Percentiles rank a stretch among this genome's conserved stretches.
phyloP scores from a whole-genome alignment of 179 eudicot genomes.

The Dionaea muscipula region DNA sequence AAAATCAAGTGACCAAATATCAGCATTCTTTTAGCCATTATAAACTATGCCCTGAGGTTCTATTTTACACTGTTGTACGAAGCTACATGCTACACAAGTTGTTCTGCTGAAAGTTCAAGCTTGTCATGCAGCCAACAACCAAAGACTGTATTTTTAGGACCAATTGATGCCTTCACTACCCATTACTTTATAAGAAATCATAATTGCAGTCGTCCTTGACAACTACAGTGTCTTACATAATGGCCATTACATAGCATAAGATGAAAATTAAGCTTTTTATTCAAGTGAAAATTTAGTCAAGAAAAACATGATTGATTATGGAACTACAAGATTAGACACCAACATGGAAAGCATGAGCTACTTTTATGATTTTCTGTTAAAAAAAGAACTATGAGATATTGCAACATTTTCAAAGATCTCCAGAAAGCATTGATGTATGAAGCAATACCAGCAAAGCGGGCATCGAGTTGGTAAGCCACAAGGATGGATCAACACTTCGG shows the following conservation, averaged over 20 bases:
- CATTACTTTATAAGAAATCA: too few species aligned
- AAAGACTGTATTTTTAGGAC: too few species aligned
- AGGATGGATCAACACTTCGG: conserved; percentile 93
- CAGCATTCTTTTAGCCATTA: not conserved
- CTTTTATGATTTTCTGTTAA: conserved; percentile 1
- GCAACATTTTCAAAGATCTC: not conserved
- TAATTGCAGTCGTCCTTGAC: too few species aligned
- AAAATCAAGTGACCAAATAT: too few species aligned
- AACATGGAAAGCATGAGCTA: not conserved
- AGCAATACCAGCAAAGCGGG: conserved; percentile 71
- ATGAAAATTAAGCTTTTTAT: not conserved
- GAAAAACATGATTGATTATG: not conserved
- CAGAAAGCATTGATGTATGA: conserved; percentile 1
- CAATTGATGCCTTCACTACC: too few species aligned
- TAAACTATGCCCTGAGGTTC: not conserved
- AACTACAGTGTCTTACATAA: too few species aligned
- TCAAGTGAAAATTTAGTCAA: not conserved
- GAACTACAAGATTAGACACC: not conserved
- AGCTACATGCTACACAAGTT: not conserved
- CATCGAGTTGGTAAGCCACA: conserved; percentile 95
- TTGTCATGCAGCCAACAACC: too few species aligned
- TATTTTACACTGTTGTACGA: not conserved
- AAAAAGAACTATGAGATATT: not conserved
- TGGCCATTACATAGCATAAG: not conserved
- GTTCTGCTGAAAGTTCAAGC: not conserved